Conservation (phyloP, 1,139 yeast species). For the Kurtzmaniella quercitrusa region DNA sequence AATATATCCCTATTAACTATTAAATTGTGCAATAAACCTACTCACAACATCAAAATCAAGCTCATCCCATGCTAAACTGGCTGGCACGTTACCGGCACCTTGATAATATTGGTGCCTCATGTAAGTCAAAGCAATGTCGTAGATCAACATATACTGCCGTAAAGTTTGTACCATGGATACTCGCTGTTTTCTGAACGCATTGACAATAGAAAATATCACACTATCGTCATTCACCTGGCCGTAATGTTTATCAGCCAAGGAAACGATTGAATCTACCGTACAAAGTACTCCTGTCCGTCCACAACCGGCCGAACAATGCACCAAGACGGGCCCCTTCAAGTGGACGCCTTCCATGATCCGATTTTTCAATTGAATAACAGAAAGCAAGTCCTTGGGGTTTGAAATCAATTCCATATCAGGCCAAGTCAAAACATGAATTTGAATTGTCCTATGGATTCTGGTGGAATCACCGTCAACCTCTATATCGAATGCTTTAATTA, state of each 20-base stretch:
- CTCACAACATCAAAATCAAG: slow-evolving; percentile 23
- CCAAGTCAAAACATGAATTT: slow-evolving; percentile 50
- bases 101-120: slow-evolving; percentile 12
- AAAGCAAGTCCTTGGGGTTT: slow-evolving; percentile 38
- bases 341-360: slow-evolving; percentile 19
- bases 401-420: slow-evolving; percentile 47
- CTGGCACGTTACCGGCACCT: slow-evolving; percentile 1
- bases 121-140: slow-evolving; percentile 43
- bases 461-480: slow-evolving; percentile 17
- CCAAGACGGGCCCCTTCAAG: slow-evolving; percentile 43
- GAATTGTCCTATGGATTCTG: slow-evolving; percentile 32
- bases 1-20: background rate
- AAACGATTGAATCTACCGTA: slow-evolving; percentile 63
- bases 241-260: slow-evolving; percentile 25
- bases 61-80: slow-evolving; percentile 14
- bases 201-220: slow-evolving; percentile 42
- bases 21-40: slow-evolving; percentile 16
- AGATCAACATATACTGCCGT: slow-evolving; percentile 69
- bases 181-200: slow-evolving; percentile 65
- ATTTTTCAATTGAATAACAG: slow-evolving; percentile 37
- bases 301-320: slow-evolving; percentile 91
- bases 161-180: slow-evolving; percentile 82
- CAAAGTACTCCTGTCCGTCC: slow-evolving; percentile 90
- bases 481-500: slow-evolving; percentile 35
- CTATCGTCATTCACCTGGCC: slow-evolving; percentile 13